Evolutionary conservation across 192 early-diverging fungal genomes (phyloP).

Genomic region (Entrophospora sp.): DNA sequence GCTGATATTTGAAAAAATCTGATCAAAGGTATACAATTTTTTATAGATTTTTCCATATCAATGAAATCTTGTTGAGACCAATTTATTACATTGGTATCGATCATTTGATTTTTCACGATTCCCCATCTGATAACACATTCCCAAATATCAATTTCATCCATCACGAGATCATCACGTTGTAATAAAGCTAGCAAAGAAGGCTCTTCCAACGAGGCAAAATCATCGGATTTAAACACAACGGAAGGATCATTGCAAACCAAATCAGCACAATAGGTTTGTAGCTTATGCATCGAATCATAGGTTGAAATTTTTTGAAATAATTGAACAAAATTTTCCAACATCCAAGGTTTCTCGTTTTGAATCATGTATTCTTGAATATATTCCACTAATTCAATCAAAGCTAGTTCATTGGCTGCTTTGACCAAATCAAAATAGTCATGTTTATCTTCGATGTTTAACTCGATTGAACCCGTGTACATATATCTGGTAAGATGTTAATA

Average conservation of each 20-base stretch:
- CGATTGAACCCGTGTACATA: too few relatives aligned
- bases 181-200: not conserved
- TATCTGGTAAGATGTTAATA: too few relatives aligned
- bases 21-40: not conserved
- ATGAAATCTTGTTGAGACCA: not conserved
- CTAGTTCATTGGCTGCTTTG: not conserved
- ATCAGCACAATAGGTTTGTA: not conserved
- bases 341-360: not conserved
- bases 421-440: too few relatives aligned
- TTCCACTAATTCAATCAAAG: not conserved
- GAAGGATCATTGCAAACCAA: not conserved
- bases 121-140: constrained; percentile 4
- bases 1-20: constrained; percentile 14
- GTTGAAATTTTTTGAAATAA: not conserved
- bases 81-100: not conserved
- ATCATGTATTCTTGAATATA: constrained; percentile 1
- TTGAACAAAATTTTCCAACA: not conserved
- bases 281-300: not conserved
- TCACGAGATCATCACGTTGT: constrained; percentile 4
- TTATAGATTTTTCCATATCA: not conserved
- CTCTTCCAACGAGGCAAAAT: not conserved
- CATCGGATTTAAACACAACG: not conserved
- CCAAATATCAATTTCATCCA: constrained; percentile 12
- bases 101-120: not conserved
- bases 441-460: too few relatives aligned